Conservation (phyloP, 2,329 filamentous ascomycete genomes). For the Phialophora expanda region DNA sequence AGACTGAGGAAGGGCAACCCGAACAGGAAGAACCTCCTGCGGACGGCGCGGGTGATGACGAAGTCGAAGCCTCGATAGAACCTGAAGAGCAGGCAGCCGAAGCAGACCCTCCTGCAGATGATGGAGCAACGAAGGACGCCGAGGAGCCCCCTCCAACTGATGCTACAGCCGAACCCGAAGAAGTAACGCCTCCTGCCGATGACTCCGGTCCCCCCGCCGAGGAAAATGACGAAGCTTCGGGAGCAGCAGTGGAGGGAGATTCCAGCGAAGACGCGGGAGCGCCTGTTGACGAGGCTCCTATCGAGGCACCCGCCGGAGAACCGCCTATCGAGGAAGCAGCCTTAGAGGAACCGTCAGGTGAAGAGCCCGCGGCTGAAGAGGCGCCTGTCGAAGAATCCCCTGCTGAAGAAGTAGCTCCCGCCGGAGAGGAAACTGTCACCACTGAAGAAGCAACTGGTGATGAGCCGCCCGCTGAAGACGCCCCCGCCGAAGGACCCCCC, state of each 20-base stretch:
- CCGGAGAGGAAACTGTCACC: constrained; percentile 19
- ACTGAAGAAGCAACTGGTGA: constrained; percentile 23
- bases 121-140: neutral
- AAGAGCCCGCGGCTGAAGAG: constrained; percentile 30
- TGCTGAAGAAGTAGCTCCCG: constrained; percentile 26
- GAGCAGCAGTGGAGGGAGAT: constrained; percentile 21
- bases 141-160: neutral
- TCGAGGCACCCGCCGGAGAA: constrained; percentile 22
- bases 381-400: constrained; percentile 25
- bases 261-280: neutral
- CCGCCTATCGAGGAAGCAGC: constrained; percentile 21
- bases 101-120: neutral
- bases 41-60: constrained; percentile 26
- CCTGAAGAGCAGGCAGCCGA: neutral
- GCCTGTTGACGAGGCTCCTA: constrained; percentile 16
- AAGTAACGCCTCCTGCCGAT: neutral
- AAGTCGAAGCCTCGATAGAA: neutral
- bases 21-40: constrained; percentile 16
- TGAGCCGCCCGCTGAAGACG: neutral
- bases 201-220: constrained; percentile 22
- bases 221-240: constrained; percentile 22
- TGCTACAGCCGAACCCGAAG: neutral
- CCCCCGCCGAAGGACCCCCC: constrained; percentile 19
- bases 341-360: constrained; percentile 12
- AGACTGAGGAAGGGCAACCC: constrained; percentile 12